phyloP scores from a whole-genome alignment of 495 filamentous ascomycete genomes.

The Xylaria intraflava region DNA sequence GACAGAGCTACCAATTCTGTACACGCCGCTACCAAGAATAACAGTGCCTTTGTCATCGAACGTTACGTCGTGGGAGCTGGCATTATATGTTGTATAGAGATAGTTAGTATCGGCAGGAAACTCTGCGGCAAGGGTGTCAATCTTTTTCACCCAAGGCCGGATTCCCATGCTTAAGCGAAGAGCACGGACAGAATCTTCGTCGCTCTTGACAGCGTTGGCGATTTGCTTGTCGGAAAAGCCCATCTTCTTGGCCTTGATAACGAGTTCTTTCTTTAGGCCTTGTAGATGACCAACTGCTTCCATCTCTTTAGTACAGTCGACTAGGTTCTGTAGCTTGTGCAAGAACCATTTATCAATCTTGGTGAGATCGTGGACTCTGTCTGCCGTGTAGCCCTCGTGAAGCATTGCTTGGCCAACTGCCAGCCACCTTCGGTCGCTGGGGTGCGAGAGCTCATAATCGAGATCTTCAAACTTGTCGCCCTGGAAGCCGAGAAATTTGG shows the following conservation, averaged over 20 bases:
- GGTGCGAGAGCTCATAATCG: conserved; percentile 82
- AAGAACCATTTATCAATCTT: conserved; percentile 98
- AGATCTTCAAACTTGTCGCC: conserved; percentile 90
- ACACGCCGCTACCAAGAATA: conserved; percentile 89
- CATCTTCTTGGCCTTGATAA: conserved; percentile 90
- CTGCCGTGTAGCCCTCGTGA: conserved; percentile 89
- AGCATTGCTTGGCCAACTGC: conserved; percentile 97
- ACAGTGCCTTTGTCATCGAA: conserved; percentile 91
- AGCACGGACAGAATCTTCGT: conserved; percentile 85
- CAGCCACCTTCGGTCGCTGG: conserved; percentile 91
- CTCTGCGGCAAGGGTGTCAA: conserved; percentile 93
- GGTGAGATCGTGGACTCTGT: conserved; percentile 82
- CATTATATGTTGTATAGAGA: conserved; percentile 97
- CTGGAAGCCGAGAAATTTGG: conserved; percentile 86
- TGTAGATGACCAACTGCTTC: conserved; percentile 81
- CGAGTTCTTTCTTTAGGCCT: conserved; percentile 76
- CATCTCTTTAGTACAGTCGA: conserved; percentile 79
- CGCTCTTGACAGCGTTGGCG: conserved; percentile 71
- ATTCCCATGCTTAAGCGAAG: conserved; percentile 80
- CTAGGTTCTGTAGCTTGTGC: conserved; percentile 94
- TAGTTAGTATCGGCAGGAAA: conserved; percentile 98
- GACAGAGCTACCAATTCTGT: conserved; percentile 93
- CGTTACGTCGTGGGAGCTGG: conserved; percentile 85
- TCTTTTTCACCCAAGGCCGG: conserved; percentile 90
- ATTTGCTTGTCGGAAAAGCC: conserved; percentile 98